Conservation (phyloP, 345 rosid species). For the Diplotaxis tenuifolia region DNA sequence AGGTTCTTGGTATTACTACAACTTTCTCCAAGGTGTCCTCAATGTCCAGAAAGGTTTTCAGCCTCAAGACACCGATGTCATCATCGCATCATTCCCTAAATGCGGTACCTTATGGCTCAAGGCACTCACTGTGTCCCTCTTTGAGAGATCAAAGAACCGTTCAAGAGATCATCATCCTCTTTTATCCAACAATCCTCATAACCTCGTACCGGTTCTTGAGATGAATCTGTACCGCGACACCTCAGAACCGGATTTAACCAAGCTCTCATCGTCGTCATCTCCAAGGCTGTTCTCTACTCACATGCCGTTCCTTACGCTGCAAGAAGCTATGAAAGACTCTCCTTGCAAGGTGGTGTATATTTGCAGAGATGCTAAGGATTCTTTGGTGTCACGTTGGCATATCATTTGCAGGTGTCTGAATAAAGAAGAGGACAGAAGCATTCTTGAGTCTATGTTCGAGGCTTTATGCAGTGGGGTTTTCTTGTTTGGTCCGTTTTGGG, state of each 20-base stretch:
- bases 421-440: conserved; percentile 3
- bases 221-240: not conserved
- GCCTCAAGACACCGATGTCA: conserved; percentile 40
- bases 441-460: conserved; percentile 39
- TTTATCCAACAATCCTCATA: conserved; percentile 43
- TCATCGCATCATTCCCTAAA: conserved; percentile 47
- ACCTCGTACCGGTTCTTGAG: conserved; percentile 45
- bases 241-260: conserved; percentile 30
- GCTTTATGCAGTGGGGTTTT: conserved; percentile 42
- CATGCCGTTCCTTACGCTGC: conserved; percentile 38
- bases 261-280: conserved; percentile 21
- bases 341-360: conserved; percentile 50
- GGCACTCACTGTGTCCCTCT: conserved; percentile 42
- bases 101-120: conserved; percentile 59
- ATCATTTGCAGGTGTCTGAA: not conserved
- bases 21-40: conserved; percentile 36
- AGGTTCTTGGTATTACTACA: conserved; percentile 30
- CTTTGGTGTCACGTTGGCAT: not conserved
- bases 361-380: conserved; percentile 33
- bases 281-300: conserved; percentile 52
- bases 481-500: conserved; percentile 52
- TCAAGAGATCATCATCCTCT: conserved; percentile 40
- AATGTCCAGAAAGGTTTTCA: conserved; percentile 42
- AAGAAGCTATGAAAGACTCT: conserved; percentile 33
- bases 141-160: conserved; percentile 26